Conservation (phyloP, 2,329 filamentous ascomycete species). For the Colletotrichum sp. region DNA sequence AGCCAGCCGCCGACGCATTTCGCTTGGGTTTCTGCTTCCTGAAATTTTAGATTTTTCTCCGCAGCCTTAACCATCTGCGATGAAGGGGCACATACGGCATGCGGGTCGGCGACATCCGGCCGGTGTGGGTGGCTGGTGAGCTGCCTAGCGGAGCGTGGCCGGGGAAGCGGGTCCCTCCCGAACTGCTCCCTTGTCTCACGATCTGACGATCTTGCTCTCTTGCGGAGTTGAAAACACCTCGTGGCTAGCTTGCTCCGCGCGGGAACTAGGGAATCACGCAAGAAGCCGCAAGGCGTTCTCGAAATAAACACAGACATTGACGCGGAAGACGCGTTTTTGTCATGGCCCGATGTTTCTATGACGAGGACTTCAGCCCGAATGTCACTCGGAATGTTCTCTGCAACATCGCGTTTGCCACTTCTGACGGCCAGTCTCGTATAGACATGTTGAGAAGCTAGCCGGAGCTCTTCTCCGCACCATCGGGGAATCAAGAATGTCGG, state of each 20-base stretch:
- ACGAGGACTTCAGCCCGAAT: not conserved
- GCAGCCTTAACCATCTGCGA: not conserved
- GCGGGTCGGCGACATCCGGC: not conserved
- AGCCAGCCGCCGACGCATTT: not conserved
- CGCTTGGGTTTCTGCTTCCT: not conserved
- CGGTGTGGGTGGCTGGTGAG: not conserved
- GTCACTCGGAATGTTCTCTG: not conserved
- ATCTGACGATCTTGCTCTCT: not conserved
- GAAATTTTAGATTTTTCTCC: not conserved
- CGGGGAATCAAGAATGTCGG: not conserved
- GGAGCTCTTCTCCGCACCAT: not conserved
- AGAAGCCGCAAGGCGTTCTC: not conserved
- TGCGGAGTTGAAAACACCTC: not conserved
- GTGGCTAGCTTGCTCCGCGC: not conserved
- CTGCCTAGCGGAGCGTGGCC: not conserved
- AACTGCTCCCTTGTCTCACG: constrained; percentile 2
- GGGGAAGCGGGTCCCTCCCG: not conserved
- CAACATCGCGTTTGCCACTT: not conserved
- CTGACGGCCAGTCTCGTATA: not conserved
- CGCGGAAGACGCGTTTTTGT: not conserved
- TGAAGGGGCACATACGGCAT: not conserved
- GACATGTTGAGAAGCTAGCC: not conserved
- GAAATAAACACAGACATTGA: not conserved
- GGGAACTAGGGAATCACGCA: not conserved
- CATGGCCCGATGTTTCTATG: not conserved